Evolutionary conservation across 805 yeast genomes (phyloP).

Genomic region (Starmera pachycereana): DNA sequence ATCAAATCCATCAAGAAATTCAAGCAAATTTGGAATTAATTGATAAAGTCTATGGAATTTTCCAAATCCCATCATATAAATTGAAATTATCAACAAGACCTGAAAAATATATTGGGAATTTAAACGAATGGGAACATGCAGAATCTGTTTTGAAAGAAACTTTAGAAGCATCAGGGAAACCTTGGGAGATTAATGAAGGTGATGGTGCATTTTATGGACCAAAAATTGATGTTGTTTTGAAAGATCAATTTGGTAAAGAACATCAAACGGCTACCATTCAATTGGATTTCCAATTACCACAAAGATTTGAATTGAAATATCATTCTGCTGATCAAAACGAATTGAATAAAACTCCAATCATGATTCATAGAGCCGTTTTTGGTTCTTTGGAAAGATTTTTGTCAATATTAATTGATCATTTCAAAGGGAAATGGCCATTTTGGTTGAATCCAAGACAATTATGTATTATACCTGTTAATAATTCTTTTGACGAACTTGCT

Average conservation of each 20-base stretch:
- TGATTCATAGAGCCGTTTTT: constrained; percentile 92
- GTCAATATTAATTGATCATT: constrained; percentile 85
- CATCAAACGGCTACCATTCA: constrained; percentile 96
- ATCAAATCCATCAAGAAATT: constrained; percentile 72
- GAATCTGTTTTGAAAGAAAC: constrained; percentile 56
- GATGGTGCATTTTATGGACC: constrained; percentile 98
- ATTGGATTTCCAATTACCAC: constrained; percentile 89
- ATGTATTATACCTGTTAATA: constrained; percentile 68
- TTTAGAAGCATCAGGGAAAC: constrained; percentile 39
- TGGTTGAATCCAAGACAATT: constrained; percentile 95
- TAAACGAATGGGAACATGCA: constrained; percentile 74
- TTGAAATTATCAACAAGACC: constrained; percentile 84
- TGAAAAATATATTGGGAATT: constrained; percentile 65
- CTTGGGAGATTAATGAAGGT: constrained; percentile 74
- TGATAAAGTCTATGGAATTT: constrained; percentile 63
- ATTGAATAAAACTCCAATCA: constrained; percentile 61
- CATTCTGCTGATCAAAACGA: constrained; percentile 37
- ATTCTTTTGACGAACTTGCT: constrained; percentile 48
- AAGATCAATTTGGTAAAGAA: constrained; percentile 67
- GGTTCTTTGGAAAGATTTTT: constrained; percentile 91
- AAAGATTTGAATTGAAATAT: constrained; percentile 66
- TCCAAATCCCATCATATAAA: constrained; percentile 32
- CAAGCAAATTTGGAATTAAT: constrained; percentile 60
- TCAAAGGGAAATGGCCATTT: constrained; percentile 92
- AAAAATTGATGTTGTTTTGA: constrained; percentile 77